Evolutionary conservation across 257 asterid genomes (phyloP).

Genomic region (Jasminum sambac): DNA sequence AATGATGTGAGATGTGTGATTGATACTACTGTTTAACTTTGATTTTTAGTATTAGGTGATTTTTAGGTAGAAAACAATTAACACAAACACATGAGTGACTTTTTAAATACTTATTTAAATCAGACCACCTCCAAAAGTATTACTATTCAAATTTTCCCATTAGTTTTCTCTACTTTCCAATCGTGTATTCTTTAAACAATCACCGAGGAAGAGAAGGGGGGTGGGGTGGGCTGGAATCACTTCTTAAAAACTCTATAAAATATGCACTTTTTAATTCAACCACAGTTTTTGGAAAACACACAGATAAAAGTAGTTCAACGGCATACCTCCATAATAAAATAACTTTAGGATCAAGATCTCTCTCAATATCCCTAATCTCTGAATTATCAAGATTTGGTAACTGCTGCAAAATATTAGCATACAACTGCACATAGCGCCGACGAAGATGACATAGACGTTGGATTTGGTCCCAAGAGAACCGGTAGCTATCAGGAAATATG

Average conservation of each 20-base stretch:
- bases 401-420: conserved; percentile 81
- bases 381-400: conserved; percentile 43
- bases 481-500: conserved; percentile 56
- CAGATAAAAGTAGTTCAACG: conserved; percentile 17
- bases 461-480: conserved; percentile 90
- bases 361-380: conserved; percentile 71
- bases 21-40: no score
- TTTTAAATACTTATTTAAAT: no score
- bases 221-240: no score
- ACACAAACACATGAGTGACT: no score
- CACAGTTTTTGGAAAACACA: background rate
- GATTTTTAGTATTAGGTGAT: no score
- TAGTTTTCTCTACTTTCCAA: no score
- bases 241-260: background rate
- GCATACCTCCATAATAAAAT: conserved; percentile 91
- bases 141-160: no score
- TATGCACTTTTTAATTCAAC: conserved; percentile 11
- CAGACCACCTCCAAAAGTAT: no score
- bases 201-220: no score
- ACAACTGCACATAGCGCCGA: conserved; percentile 82
- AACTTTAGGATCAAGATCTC: conserved; percentile 90
- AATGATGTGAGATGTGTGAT: no score
- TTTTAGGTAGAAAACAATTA: no score
- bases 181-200: no score
- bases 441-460: conserved; percentile 81